Evolutionary conservation across 179 eudicot genomes (phyloP).

Genomic region (Monotropa hypopitys): DNA sequence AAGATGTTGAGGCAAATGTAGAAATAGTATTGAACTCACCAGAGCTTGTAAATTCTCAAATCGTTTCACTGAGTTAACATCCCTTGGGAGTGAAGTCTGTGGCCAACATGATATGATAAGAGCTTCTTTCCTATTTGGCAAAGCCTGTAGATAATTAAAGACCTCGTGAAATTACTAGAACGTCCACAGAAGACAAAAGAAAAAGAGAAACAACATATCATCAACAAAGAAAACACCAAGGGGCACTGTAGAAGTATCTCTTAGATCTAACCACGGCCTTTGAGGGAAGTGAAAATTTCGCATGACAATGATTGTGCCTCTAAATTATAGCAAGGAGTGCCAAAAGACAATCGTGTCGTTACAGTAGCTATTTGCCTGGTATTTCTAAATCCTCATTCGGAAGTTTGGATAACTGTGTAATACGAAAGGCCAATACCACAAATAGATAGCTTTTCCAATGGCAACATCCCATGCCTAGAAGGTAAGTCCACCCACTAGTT

Average conservation of each 20-base stretch:
- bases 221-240: not conserved
- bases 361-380: not conserved
- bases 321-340: not conserved
- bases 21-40: constrained; percentile 32
- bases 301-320: not conserved
- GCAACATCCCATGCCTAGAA: not conserved
- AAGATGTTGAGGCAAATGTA: constrained; percentile 1
- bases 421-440: not conserved
- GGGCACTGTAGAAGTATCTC: not conserved
- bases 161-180: not conserved
- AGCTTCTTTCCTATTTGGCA: constrained; percentile 66
- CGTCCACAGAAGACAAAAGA: not conserved
- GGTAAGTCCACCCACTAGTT: not conserved
- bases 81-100: constrained; percentile 58
- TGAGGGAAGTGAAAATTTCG: not conserved
- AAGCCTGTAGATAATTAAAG: constrained; percentile 39
- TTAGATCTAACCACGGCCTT: not conserved
- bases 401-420: not conserved
- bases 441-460: not conserved
- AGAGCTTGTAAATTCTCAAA: constrained; percentile 88
- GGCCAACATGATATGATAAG: constrained; percentile 88
- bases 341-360: not conserved
- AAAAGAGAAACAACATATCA: not conserved
- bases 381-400: not conserved
- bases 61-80: constrained; percentile 44